phyloP scores from a whole-genome alignment of 768 basidiomycete species.

The Lentinula edodes region DNA sequence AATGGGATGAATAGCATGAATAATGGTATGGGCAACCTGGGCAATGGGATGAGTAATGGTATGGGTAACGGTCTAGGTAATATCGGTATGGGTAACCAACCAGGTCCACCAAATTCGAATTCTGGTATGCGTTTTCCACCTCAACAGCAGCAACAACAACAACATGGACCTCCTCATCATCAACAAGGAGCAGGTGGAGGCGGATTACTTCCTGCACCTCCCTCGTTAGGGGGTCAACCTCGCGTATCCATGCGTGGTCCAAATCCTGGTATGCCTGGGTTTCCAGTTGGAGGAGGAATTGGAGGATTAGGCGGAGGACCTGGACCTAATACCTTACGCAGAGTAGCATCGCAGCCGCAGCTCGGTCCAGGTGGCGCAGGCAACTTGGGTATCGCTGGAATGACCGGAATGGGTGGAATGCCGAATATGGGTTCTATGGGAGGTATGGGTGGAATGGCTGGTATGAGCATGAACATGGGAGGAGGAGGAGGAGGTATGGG shows the following conservation, averaged over 20 bases:
- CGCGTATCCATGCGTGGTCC: neutral
- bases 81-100: too few relatives aligned
- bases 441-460: neutral
- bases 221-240: slow-evolving; percentile 18
- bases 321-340: slow-evolving; percentile 39
- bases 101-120: too few relatives aligned
- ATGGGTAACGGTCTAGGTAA: too few relatives aligned
- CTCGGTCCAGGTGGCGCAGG: neutral
- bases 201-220: slow-evolving; percentile 10
- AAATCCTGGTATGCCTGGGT: neutral
- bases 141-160: too few relatives aligned
- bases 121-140: too few relatives aligned
- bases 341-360: slow-evolving; percentile 51
- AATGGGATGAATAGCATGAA: slow-evolving; percentile 1
- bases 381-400: neutral
- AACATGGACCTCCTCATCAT: too few relatives aligned
- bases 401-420: slow-evolving; percentile 13
- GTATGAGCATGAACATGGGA: neutral
- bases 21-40: slow-evolving; percentile 7
- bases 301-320: slow-evolving; percentile 21
- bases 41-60: slow-evolving; percentile 10
- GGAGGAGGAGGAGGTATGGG: slow-evolving; percentile 30
- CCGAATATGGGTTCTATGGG: slow-evolving; percentile 27
- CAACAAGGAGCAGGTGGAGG: too few relatives aligned
- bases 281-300: neutral